Conservation (phyloP, 371 early-diverging fungal genomes). For the Mortierella sp. region DNA sequence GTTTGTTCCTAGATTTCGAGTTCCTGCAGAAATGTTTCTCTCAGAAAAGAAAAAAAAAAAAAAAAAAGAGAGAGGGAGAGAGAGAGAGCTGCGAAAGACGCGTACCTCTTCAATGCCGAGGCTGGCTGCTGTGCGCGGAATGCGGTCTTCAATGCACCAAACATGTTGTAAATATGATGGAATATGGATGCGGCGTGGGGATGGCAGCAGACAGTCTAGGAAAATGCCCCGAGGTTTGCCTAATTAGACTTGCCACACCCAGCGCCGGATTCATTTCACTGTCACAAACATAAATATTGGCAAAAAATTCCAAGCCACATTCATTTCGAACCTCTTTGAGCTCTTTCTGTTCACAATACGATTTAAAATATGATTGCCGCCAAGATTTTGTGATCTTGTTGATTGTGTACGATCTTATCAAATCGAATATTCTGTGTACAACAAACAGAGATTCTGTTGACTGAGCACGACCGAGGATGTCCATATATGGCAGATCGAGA, state of each 20-base stretch:
- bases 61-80: no score
- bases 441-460: not conserved
- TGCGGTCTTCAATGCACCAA: conserved; percentile 34
- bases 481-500: not conserved
- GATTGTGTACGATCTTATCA: not conserved
- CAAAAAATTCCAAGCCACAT: conserved; percentile 1
- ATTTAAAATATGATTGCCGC: no score
- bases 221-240: no score
- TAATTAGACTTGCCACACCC: not conserved
- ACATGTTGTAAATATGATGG: conserved; percentile 23
- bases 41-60: no score
- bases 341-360: no score
- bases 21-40: no score
- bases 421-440: not conserved
- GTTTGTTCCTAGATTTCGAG: not conserved
- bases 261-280: not conserved
- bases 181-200: not conserved
- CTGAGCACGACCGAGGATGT: not conserved
- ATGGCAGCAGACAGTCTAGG: not conserved
- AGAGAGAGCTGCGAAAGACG: not conserved
- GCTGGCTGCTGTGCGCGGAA: conserved; percentile 41
- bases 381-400: no score
- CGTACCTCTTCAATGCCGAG: conserved; percentile 46
- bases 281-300: conserved; percentile 3
- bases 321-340: no score